These are phyloP conservation scores for Phytophthora sansomeana DNA, from an alignment of 352 stramenopile genomes.

Conservation along the genomic window DNA sequence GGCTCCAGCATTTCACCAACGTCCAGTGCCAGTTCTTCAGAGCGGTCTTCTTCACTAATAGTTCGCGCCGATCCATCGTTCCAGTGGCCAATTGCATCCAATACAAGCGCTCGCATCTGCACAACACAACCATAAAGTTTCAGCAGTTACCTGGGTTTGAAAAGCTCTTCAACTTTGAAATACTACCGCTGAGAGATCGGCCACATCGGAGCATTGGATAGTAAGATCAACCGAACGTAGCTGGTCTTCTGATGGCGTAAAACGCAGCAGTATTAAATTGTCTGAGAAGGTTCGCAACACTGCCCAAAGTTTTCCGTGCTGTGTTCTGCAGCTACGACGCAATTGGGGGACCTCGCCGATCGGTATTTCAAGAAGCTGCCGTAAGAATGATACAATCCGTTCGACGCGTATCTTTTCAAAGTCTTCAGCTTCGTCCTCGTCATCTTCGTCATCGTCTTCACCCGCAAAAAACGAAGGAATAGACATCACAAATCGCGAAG, in stretches of 20 bases:
- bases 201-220: conserved; percentile 60
- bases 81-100: conserved; percentile 34
- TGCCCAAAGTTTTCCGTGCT: conserved; percentile 62
- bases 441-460: conserved; percentile 19
- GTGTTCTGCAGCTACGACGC: conserved; percentile 43
- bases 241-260: conserved; percentile 31
- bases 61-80: conserved; percentile 1
- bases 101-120: conserved; percentile 66
- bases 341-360: conserved; percentile 31
- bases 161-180: not conserved
- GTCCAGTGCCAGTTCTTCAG: conserved; percentile 24
- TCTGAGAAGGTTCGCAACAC: conserved; percentile 49
- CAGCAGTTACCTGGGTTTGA: not conserved
- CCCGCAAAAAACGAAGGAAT: conserved; percentile 32
- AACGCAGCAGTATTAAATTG: conserved; percentile 59
- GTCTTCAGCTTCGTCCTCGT: conserved; percentile 33
- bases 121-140: not conserved
- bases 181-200: conserved; percentile 69
- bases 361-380: conserved; percentile 36
- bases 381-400: conserved; percentile 44
- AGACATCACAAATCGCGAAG: conserved; percentile 42
- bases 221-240: conserved; percentile 49
- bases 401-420: conserved; percentile 40
- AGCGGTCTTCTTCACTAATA: conserved; percentile 10
- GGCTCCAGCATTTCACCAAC: conserved; percentile 36